A percentile compares a stretch with the other conserved stretches of the same genome.
Evolutionary conservation across 495 filamentous ascomycete genomes (phyloP).

Genomic region (Neurospora sp.): DNA sequence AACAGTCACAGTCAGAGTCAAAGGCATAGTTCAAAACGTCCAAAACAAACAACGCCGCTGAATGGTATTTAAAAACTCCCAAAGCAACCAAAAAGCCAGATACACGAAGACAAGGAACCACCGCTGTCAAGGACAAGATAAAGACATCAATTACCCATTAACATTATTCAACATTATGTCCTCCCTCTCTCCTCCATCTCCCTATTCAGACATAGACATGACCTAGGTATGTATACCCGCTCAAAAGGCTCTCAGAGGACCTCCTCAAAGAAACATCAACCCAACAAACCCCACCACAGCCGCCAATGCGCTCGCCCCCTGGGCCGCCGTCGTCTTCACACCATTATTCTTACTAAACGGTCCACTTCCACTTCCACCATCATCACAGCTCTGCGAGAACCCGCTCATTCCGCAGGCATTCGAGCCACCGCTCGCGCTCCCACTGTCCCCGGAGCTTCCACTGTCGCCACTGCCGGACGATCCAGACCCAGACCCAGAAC

Average conservation of each 20-base stretch:
- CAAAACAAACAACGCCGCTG: background rate
- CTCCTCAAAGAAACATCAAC: background rate
- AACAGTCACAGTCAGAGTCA: background rate
- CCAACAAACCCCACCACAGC: background rate
- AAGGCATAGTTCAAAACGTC: background rate
- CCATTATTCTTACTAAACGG: background rate
- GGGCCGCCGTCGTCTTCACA: background rate
- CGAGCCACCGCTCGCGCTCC: conserved; percentile 5
- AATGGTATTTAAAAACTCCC: background rate
- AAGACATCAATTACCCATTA: background rate
- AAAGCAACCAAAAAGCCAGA: background rate
- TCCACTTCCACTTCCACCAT: background rate
- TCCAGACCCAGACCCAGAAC: background rate
- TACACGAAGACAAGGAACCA: background rate
- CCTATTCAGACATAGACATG: background rate
- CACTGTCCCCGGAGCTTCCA: conserved; percentile 4
- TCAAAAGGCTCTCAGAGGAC: background rate
- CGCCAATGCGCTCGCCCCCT: conserved; percentile 6
- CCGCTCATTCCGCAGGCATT: conserved; percentile 15
- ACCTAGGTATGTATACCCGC: background rate
- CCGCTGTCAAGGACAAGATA: background rate
- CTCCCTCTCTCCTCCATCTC: background rate
- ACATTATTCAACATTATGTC: background rate
- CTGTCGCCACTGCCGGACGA: conserved; percentile 1
- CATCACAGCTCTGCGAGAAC: conserved; percentile 14